Conservation (phyloP, 441 rosid species). For the Hura crepitans region DNA sequence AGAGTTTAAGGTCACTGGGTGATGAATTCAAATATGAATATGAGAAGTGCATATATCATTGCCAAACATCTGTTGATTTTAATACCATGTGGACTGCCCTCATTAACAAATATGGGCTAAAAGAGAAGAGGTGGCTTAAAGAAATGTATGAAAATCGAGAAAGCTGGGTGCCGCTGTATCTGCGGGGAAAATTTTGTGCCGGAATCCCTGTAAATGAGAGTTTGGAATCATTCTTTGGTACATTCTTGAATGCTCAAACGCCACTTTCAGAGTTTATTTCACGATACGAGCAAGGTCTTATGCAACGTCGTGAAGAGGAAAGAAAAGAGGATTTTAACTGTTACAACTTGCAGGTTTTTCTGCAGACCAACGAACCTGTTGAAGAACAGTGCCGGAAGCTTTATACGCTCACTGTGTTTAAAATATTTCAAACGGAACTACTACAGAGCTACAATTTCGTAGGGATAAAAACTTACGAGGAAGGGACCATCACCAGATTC, state of each 20-base stretch:
- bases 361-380: conserved; percentile 66
- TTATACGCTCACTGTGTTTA: conserved; percentile 61
- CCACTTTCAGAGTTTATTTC: conserved; percentile 56
- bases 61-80: conserved; percentile 63
- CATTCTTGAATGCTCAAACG: conserved; percentile 46
- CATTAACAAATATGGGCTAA: conserved; percentile 53
- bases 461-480: conserved; percentile 61
- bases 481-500: conserved; percentile 62
- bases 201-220: conserved; percentile 62
- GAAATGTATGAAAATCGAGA: conserved; percentile 65
- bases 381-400: conserved; percentile 77
- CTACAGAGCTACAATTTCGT: conserved; percentile 52
- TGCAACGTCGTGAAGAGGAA: conserved; percentile 72
- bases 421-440: conserved; percentile 69
- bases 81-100: conserved; percentile 60
- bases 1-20: conserved; percentile 49
- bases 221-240: conserved; percentile 53
- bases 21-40: conserved; percentile 61
- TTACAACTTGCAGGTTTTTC: conserved; percentile 53
- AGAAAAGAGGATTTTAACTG: conserved; percentile 71
- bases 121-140: conserved; percentile 65
- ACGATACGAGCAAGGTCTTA: conserved; percentile 60
- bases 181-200: conserved; percentile 64
- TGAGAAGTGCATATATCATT: conserved; percentile 63
- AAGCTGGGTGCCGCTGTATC: conserved; percentile 72